A percentile compares a stretch with the other conserved stretches of the same genome.
Conservation (phyloP, 2,329 filamentous ascomycete species). For the Aspergillus sp. region DNA sequence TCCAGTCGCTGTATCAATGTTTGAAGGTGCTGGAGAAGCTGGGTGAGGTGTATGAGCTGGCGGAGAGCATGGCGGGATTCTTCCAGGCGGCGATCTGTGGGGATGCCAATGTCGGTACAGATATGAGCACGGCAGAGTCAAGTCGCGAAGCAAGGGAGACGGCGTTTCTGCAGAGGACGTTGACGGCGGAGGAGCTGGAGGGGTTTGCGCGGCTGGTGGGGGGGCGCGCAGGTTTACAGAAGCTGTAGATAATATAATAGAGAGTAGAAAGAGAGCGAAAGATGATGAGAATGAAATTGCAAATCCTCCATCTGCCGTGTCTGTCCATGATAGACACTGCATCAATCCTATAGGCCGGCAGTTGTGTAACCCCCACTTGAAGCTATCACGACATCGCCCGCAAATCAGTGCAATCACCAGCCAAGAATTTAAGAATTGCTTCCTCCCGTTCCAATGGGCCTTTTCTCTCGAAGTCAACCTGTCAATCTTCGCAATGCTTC, state of each 20-base stretch:
- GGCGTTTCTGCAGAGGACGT: too few species aligned
- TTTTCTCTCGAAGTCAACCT: not conserved
- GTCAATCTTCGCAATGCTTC: not conserved
- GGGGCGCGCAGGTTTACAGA: too few species aligned
- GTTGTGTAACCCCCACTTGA: slow-evolving; percentile 6
- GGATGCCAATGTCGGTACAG: not conserved
- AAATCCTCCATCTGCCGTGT: too few species aligned
- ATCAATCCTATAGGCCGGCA: not conserved
- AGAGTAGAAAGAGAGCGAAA: too few species aligned
- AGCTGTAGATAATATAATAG: too few species aligned
- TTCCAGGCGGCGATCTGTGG: slow-evolving; percentile 7
- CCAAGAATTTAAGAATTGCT: not conserved
- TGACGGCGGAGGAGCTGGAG: too few species aligned
- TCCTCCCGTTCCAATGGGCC: too few species aligned
- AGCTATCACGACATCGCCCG: slow-evolving; percentile 11
- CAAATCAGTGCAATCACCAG: slow-evolving; percentile 1
- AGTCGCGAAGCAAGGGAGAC: too few species aligned
- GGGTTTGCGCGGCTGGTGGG: too few species aligned
- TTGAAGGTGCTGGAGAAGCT: slow-evolving; percentile 13
- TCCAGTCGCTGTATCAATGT: slow-evolving; percentile 12
- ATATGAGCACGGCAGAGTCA: too few species aligned
- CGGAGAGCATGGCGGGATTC: slow-evolving; percentile 10
- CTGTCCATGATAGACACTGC: too few species aligned
- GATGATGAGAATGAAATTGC: too few species aligned
- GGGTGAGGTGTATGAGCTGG: slow-evolving; percentile 12